Evolutionary conservation across 1,139 yeast genomes (phyloP).

Genomic region (Lodderomyces parapsilosis): DNA sequence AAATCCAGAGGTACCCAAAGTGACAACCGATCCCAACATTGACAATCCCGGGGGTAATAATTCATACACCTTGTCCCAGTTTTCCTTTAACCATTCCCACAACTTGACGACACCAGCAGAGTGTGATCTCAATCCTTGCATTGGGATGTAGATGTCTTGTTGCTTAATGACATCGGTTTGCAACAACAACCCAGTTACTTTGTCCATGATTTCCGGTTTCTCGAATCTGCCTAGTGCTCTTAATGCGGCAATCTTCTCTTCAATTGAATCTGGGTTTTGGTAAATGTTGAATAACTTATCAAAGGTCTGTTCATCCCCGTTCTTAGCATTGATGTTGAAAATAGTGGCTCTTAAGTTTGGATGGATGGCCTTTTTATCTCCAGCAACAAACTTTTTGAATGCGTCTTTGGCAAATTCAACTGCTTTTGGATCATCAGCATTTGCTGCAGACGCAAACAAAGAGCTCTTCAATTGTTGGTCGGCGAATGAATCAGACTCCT

Average conservation of each 20-base stretch:
- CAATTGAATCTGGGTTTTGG: slow-evolving; percentile 62
- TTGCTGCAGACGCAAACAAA: slow-evolving; percentile 69
- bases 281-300: slow-evolving; percentile 65
- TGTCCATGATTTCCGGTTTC: slow-evolving; percentile 54
- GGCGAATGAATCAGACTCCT: slow-evolving; percentile 62
- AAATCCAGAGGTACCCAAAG: slow-evolving; percentile 61
- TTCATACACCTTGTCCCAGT: slow-evolving; percentile 68
- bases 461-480: slow-evolving; percentile 73
- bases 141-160: slow-evolving; percentile 81
- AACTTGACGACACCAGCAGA: slow-evolving; percentile 61
- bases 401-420: slow-evolving; percentile 52
- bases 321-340: slow-evolving; percentile 64
- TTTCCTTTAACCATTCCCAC: slow-evolving; percentile 75
- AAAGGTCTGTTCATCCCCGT: slow-evolving; percentile 63
- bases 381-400: slow-evolving; percentile 60
- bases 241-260: slow-evolving; percentile 76
- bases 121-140: slow-evolving; percentile 67
- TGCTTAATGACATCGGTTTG: slow-evolving; percentile 69
- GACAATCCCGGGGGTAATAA: slow-evolving; percentile 80
- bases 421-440: slow-evolving; percentile 55
- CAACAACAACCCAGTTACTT: slow-evolving; percentile 59
- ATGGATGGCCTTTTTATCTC: slow-evolving; percentile 70
- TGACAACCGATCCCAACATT: slow-evolving; percentile 73
- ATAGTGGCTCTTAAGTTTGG: slow-evolving; percentile 78
- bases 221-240: slow-evolving; percentile 72